Evolutionary conservation across 2,329 filamentous ascomycete genomes (phyloP), one percentile per base, ranked within the genome.

Genomic region (Colletotrichum theobromicola): DNA sequence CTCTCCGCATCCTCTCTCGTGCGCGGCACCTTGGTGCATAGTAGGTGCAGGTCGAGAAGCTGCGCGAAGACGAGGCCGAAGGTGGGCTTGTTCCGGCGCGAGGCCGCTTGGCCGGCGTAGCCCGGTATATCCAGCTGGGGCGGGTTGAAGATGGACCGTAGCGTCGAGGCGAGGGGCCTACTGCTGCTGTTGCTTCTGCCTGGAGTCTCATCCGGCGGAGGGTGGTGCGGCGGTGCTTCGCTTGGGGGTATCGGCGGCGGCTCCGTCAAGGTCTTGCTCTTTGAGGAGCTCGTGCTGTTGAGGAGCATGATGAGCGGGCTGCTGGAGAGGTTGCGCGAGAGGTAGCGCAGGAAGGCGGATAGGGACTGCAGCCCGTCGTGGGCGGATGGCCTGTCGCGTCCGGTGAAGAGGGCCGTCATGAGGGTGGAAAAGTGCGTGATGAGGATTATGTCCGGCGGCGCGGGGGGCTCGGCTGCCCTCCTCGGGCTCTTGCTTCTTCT

Each of bases 1-100:
- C 75, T 75, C 76, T 87, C 86, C 3, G 84, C 86, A 63, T 89
- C 88, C 2, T 66, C 79, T 18, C 79, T 80, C 6, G 79, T 80
- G 55, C 83, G 82, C 28, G 89, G 87, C 1, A 90, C 75, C 4
- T 79, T 79, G 6, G 86, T 88, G 73, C 88, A 86, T 4, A 92
- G 82, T 7, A 93, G 76, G 74, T 92, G 90, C 21, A 92, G 66
- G 60, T 91, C 87, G 0, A 90, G 82, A 55, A 92, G 83, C 80
- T 90, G 87, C 7, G 86, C 78, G 75, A 92, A 92, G 6, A 89
- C 85, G 16, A 86, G 82, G 7, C 90, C 90, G 69, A 90, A 91
- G 18, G 84, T 85, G 7, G 89, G 88, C 74, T 87, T 90, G 75
- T 83, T 87, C 67, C 81, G 79, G 10, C 81, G 78, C 26, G 78